Evolutionary conservation across 768 basidiomycete genomes (phyloP).

Genomic region (Suillus cothurnatus): DNA sequence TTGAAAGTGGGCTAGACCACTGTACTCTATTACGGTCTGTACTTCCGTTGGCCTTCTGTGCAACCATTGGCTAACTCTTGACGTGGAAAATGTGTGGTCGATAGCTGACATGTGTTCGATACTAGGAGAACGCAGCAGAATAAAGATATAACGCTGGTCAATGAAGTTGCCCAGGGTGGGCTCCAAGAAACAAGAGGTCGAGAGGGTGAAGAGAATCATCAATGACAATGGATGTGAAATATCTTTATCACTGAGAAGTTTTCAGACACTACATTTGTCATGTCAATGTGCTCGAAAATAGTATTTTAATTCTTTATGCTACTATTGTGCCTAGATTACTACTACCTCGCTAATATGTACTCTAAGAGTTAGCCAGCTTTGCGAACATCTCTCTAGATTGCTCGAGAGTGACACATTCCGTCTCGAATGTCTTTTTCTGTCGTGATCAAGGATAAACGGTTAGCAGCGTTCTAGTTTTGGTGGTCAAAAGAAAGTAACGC

Average conservation of each 20-base stretch:
- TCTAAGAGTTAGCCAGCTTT: conserved; percentile 37
- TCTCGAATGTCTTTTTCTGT: conserved; percentile 76
- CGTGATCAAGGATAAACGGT: conserved; percentile 1
- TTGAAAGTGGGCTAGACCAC: not conserved
- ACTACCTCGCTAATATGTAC: not conserved
- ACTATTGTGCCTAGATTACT: not conserved
- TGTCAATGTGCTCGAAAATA: not conserved
- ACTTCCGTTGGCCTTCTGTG: not conserved
- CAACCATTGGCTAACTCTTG: not conserved
- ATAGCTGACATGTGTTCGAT: not conserved
- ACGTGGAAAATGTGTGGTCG: not conserved
- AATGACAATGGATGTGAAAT: not conserved
- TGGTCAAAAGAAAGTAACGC: not conserved
- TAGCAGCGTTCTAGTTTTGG: conserved; percentile 3
- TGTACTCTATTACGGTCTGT: not conserved
- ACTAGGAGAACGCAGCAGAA: not conserved
- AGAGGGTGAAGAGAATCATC: not conserved
- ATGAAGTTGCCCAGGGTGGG: not conserved
- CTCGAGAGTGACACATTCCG: conserved; percentile 75
- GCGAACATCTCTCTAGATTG: conserved; percentile 76
- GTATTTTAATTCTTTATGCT: not conserved
- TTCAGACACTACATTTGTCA: not conserved
- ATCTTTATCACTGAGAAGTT: not conserved
- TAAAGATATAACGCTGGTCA: not conserved
- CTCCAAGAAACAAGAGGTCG: not conserved